Percentiles rank a stretch among this genome's conserved stretches.
phyloP scores from a whole-genome alignment of 108 stramenopile species.

The Stephanodiscus triporus region DNA sequence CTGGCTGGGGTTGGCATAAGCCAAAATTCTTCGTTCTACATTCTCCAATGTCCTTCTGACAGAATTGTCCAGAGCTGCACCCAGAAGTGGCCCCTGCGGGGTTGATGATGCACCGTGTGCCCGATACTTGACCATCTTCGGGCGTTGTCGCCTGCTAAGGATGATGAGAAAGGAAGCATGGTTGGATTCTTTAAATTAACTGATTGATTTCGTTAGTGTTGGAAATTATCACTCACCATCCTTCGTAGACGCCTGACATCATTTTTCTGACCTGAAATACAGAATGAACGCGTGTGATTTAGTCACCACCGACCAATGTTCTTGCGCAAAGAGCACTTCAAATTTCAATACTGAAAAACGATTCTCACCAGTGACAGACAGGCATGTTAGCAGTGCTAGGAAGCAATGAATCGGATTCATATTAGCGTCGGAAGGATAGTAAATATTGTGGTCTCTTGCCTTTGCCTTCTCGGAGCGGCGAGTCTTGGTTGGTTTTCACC shows the following conservation, averaged over 20 bases:
- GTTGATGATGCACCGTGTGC: not conserved
- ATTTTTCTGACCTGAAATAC: not conserved
- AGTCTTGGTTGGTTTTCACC: not conserved
- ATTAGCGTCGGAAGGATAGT: not conserved
- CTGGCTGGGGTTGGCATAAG: not conserved
- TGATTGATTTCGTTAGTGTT: not conserved
- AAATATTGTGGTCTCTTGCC: not conserved
- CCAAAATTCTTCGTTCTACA: not conserved
- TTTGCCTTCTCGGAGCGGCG: not conserved
- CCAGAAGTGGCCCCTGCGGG: not conserved
- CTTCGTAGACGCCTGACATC: not conserved
- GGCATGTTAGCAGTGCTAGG: slow-evolving; percentile 7
- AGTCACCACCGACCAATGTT: not conserved
- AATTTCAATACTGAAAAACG: not conserved
- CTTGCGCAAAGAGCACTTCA: not conserved
- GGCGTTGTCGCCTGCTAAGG: not conserved
- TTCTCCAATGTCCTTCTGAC: slow-evolving; percentile 7
- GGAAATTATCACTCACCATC: not conserved
- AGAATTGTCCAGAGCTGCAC: not conserved
- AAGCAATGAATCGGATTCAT: slow-evolving; percentile 7
- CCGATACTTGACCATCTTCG: not conserved
- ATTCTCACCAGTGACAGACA: not conserved
- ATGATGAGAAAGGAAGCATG: not conserved
- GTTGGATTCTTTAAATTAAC: not conserved
- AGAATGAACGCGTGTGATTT: not conserved